Conservation (phyloP, 2,329 filamentous ascomycete species). For the Phialemonium atrogriseum region DNA sequence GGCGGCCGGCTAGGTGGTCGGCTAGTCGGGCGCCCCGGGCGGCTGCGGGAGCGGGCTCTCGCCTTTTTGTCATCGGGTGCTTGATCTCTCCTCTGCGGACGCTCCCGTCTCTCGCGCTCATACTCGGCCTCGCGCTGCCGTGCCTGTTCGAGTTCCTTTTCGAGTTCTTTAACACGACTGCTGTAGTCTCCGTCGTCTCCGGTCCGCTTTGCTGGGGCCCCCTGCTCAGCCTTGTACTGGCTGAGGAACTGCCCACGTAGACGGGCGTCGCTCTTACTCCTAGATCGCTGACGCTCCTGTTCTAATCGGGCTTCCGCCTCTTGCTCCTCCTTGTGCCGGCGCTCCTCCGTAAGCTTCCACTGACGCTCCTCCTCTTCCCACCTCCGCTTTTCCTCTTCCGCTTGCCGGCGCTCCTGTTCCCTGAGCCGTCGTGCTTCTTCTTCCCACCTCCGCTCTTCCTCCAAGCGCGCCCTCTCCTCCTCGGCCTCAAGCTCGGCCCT, state of each 20-base stretch:
- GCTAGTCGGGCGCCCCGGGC: conserved; percentile 27
- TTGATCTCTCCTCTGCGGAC: conserved; percentile 27
- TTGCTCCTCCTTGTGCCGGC: conserved; percentile 61
- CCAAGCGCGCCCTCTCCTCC: conserved; percentile 51
- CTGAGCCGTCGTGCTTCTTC: conserved; percentile 65
- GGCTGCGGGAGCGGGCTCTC: conserved; percentile 32
- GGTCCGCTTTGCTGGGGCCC: conserved; percentile 27
- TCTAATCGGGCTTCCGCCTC: conserved; percentile 61
- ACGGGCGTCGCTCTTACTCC: conserved; percentile 54
- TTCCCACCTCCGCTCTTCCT: conserved; percentile 68
- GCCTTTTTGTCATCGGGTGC: conserved; percentile 19
- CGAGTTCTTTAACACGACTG: conserved; percentile 69
- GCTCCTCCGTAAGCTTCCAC: conserved; percentile 66
- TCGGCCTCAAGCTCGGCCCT: conserved; percentile 43
- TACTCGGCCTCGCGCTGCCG: conserved; percentile 56
- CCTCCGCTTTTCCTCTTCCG: conserved; percentile 59
- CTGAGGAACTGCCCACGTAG: conserved; percentile 79
- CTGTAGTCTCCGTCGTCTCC: conserved; percentile 42
- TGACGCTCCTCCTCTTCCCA: conserved; percentile 72
- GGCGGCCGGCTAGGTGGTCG: too few species aligned
- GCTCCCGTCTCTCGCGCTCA: conserved; percentile 46
- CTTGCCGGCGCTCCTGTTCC: conserved; percentile 51
- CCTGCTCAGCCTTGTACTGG: conserved; percentile 72
- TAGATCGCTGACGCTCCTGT: conserved; percentile 55
- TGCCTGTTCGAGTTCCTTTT: conserved; percentile 58